Conservation (phyloP, 495 filamentous ascomycete genomes). For the Coniosporium apollinis region DNA sequence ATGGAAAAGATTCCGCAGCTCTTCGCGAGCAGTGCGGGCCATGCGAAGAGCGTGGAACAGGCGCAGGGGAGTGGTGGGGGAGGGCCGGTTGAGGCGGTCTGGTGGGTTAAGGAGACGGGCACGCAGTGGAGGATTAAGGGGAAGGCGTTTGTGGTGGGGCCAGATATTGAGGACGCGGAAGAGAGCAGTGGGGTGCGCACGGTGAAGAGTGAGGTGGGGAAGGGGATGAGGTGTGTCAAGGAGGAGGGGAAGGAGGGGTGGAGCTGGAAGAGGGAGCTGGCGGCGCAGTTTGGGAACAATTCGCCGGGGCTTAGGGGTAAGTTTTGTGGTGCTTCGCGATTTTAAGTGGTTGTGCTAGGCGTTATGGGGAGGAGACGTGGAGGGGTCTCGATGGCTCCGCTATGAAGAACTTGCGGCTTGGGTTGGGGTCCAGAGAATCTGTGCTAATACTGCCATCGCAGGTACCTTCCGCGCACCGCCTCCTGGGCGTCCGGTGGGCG, state of each 20-base stretch:
- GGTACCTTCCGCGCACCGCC: constrained; percentile 61
- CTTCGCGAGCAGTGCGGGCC: constrained; percentile 27
- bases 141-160: constrained; percentile 37
- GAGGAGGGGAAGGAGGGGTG: constrained; percentile 20
- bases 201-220: constrained; percentile 31
- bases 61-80: constrained; percentile 41
- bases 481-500: constrained; percentile 44
- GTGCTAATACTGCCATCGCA: too few relatives aligned
- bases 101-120: constrained; percentile 53
- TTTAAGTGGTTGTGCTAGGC: not conserved
- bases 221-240: constrained; percentile 24
- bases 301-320: constrained; percentile 40
- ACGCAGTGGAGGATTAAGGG: constrained; percentile 80
- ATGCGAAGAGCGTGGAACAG: constrained; percentile 19
- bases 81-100: constrained; percentile 61
- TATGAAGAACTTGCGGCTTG: too few relatives aligned
- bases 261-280: constrained; percentile 57
- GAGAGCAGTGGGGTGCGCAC: constrained; percentile 29
- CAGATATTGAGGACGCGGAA: constrained; percentile 34
- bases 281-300: constrained; percentile 75
- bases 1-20: constrained; percentile 71
- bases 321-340: constrained; percentile 1
- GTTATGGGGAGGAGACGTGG: too few relatives aligned
- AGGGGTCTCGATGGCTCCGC: too few relatives aligned
- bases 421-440: too few relatives aligned